These are phyloP conservation scores for Brasilioporus rufonigricans DNA, from an alignment of 768 basidiomycete species.

Conservation along the genomic window DNA sequence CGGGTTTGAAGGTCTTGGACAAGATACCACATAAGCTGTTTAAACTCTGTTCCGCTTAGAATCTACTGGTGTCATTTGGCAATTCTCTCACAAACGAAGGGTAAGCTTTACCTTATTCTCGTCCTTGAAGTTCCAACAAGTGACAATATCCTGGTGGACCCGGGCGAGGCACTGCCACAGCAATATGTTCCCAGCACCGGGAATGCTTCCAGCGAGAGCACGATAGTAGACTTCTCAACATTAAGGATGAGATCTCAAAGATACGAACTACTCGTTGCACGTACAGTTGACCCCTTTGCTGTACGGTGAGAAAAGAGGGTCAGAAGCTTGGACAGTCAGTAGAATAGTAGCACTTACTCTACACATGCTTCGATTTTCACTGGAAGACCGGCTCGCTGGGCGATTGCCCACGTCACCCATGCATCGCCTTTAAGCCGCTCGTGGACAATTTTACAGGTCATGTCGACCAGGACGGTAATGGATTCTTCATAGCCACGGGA, in stretches of 20 bases:
- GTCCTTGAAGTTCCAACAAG: slow-evolving; percentile 10
- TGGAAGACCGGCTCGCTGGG: slow-evolving; percentile 3
- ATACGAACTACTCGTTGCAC: background rate
- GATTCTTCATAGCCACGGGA: background rate
- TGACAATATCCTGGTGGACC: slow-evolving; percentile 6
- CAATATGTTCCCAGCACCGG: background rate
- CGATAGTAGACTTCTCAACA: background rate
- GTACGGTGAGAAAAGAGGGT: background rate
- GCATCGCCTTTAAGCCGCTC: slow-evolving; percentile 5
- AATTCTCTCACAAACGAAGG: background rate
- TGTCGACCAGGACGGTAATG: background rate
- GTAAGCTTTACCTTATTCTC: background rate
- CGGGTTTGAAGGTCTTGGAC: background rate
- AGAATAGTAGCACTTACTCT: background rate
- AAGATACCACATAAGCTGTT: slow-evolving; percentile 3
- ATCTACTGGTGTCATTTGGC: background rate
- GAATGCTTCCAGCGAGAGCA: background rate
- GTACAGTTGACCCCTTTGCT: slow-evolving; percentile 6
- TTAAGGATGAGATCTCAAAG: background rate
- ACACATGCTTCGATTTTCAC: slow-evolving; percentile 5
- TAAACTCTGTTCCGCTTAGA: background rate
- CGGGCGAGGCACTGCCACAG: slow-evolving; percentile 2
- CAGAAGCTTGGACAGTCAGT: background rate
- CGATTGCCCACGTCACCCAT: slow-evolving; percentile 8
- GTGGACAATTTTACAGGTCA: background rate